These are phyloP conservation scores for Nymphaea colorata DNA, from an alignment of 164 flowering plant species.

Conservation along the genomic window DNA sequence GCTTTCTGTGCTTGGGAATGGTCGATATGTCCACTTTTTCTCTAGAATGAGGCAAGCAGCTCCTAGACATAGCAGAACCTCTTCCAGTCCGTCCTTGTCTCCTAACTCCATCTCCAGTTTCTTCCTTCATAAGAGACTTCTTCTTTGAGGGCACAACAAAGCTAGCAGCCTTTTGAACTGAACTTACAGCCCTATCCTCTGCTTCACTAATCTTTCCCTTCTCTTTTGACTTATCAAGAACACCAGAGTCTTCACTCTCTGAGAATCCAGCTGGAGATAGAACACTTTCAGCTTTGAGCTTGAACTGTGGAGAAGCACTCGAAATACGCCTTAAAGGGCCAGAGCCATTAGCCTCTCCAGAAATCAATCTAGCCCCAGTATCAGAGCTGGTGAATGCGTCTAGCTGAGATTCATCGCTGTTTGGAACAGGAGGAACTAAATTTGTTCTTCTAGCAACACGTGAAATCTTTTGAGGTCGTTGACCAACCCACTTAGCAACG, in stretches of 20 bases:
- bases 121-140: constrained; percentile 43
- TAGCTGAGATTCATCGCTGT: constrained; percentile 43
- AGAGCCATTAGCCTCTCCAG: constrained; percentile 34
- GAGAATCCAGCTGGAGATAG: constrained; percentile 55
- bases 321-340: constrained; percentile 34
- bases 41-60: constrained; percentile 30
- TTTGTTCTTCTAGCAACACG: constrained; percentile 73
- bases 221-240: constrained; percentile 43
- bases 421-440: constrained; percentile 45
- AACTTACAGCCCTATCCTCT: constrained; percentile 51
- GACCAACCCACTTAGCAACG: constrained; percentile 70
- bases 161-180: constrained; percentile 43
- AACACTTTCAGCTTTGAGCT: constrained; percentile 33
- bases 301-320: constrained; percentile 49
- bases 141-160: constrained; percentile 45
- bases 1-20: constrained; percentile 66
- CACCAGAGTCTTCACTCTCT: constrained; percentile 85
- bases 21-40: constrained; percentile 56
- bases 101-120: constrained; percentile 61
- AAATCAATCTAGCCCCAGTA: constrained; percentile 25
- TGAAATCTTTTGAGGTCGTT: constrained; percentile 71
- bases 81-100: constrained; percentile 73
- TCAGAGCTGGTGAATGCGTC: constrained; percentile 43
- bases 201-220: constrained; percentile 44
- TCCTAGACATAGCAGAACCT: constrained; percentile 41